phyloP scores from a whole-genome alignment of 345 rosid genomes.

The Eucalyptus decipiens region DNA sequence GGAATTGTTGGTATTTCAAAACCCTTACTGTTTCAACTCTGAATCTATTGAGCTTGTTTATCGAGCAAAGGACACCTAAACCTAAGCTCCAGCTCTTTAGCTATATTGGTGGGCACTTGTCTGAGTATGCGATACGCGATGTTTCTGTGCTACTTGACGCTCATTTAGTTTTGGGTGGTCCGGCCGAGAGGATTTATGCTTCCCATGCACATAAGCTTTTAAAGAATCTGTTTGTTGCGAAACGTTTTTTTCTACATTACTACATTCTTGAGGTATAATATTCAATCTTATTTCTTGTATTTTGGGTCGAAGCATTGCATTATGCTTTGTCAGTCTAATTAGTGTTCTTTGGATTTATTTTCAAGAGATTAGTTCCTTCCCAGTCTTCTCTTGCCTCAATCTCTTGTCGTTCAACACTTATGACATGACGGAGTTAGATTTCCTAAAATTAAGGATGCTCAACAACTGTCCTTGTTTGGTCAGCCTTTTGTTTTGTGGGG shows the following conservation, averaged over 20 bases:
- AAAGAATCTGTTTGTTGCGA: too few relatives aligned
- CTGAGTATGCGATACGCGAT: accelerated
- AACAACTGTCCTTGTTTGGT: too few relatives aligned
- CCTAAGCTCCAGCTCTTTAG: too few relatives aligned
- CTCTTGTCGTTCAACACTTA: background rate
- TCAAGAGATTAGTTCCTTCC: accelerated
- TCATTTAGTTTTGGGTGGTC: too few relatives aligned
- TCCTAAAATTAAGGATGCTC: too few relatives aligned
- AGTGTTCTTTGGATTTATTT: background rate
- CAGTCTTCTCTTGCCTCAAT: background rate
- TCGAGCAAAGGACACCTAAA: too few relatives aligned
- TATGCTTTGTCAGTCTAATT: background rate
- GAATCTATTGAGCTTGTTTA: too few relatives aligned
- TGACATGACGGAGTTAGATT: accelerated
- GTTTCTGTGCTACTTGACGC: accelerated
- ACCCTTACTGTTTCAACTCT: accelerated
- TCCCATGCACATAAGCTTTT: accelerated
- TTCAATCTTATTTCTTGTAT: too few relatives aligned
- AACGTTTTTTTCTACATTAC: too few relatives aligned
- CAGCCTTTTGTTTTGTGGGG: too few relatives aligned
- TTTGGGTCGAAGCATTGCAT: background rate
- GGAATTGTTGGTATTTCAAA: background rate
- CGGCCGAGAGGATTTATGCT: accelerated
- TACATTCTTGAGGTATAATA: too few relatives aligned
- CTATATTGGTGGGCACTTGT: too few relatives aligned